phyloP scores from a whole-genome alignment of 1,284 basidiomycete genomes.

The Heterobasidion parviporum region DNA sequence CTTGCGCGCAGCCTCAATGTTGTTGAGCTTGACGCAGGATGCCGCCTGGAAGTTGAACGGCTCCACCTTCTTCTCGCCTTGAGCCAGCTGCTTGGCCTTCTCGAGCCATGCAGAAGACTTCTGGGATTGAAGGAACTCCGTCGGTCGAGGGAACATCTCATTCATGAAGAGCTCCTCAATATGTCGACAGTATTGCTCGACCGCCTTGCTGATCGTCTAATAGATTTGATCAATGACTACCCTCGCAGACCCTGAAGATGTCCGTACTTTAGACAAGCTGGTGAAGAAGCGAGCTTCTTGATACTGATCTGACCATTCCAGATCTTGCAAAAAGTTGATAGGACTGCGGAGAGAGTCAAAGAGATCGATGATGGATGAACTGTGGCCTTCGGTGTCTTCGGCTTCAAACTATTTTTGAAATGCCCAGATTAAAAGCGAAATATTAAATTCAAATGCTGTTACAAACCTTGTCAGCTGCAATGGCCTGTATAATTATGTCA shows the following conservation, averaged over 20 bases:
- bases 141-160: conserved; percentile 88
- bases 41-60: conserved; percentile 92
- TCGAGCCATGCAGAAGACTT: conserved; percentile 94
- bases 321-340: conserved; percentile 78
- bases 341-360: conserved; percentile 93
- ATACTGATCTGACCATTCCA: conserved; percentile 89
- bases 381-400: conserved; percentile 78
- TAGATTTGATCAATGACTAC: not conserved
- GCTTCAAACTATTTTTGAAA: conserved; percentile 66
- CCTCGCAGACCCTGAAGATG: conserved; percentile 2
- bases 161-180: conserved; percentile 87
- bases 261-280: conserved; percentile 65
- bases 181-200: conserved; percentile 87
- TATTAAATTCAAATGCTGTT: not conserved
- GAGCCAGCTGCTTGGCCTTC: conserved; percentile 77
- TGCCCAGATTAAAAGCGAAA: not conserved
- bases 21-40: conserved; percentile 97
- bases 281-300: conserved; percentile 91
- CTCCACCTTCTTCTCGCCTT: conserved; percentile 85
- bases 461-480: conserved; percentile 78
- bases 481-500: conserved; percentile 42
- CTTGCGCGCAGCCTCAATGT: conserved; percentile 87
- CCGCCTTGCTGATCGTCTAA: conserved; percentile 84
- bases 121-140: conserved; percentile 67
- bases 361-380: conserved; percentile 93